Evolutionary conservation across 306 rosid genomes (phyloP).

Genomic region (Cicer arietinum): DNA sequence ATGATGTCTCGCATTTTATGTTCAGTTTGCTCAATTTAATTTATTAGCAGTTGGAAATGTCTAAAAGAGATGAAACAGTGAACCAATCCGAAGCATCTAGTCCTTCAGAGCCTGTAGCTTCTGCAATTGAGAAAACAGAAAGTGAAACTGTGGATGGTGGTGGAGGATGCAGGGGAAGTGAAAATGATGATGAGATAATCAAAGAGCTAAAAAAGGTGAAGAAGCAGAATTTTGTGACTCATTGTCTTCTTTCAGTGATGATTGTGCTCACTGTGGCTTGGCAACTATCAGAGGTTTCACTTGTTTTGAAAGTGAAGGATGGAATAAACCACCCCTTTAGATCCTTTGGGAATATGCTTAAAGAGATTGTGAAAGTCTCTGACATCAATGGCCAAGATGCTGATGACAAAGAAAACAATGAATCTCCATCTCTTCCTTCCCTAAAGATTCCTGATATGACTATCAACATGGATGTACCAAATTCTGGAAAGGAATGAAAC

Average conservation of each 20-base stretch:
- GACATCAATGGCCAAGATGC: slow-evolving; percentile 28
- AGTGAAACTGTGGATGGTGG: slow-evolving; percentile 29
- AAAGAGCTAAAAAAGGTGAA: slow-evolving; percentile 69
- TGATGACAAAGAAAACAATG: slow-evolving; percentile 43
- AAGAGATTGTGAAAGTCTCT: slow-evolving; percentile 47
- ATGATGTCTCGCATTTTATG: not conserved
- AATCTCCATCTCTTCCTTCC: slow-evolving; percentile 47
- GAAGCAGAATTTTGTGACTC: slow-evolving; percentile 75
- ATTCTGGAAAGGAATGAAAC: slow-evolving; percentile 40
- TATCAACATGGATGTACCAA: slow-evolving; percentile 40
- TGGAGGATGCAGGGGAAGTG: slow-evolving; percentile 26
- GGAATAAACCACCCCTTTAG: slow-evolving; percentile 67
- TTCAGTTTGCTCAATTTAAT: not conserved
- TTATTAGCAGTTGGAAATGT: slow-evolving; percentile 57
- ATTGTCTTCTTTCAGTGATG: slow-evolving; percentile 86
- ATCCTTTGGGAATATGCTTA: slow-evolving; percentile 52
- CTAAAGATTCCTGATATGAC: slow-evolving; percentile 56
- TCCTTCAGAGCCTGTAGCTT: slow-evolving; percentile 23
- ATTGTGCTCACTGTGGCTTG: slow-evolving; percentile 74
- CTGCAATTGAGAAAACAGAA: slow-evolving; percentile 33
- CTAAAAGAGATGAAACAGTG: slow-evolving; percentile 47
- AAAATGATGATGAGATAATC: slow-evolving; percentile 51
- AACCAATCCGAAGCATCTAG: slow-evolving; percentile 42
- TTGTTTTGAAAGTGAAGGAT: slow-evolving; percentile 61
- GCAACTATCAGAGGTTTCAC: slow-evolving; percentile 78